Conservation (phyloP, 202 grass and related monocot genomes). For the Schoenoplectus triqueter region DNA sequence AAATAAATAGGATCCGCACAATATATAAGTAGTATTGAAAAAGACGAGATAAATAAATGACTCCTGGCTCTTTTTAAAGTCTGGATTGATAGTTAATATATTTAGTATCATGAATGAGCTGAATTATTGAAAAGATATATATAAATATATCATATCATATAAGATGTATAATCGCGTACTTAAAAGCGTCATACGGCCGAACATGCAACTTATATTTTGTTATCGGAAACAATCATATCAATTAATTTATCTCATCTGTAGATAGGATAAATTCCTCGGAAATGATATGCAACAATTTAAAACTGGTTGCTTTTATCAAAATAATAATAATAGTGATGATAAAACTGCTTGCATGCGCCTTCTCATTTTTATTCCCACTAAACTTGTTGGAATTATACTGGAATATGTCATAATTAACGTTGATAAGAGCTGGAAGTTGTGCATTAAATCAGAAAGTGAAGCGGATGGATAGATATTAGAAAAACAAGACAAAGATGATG, state of each 20-base stretch:
- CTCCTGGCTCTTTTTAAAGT: background rate
- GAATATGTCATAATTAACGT: background rate
- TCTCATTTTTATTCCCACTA: background rate
- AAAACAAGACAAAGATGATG: background rate
- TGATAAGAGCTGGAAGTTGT: background rate
- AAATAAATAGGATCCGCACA: too few relatives aligned
- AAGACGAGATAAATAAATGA: background rate
- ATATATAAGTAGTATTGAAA: background rate
- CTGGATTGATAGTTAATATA: background rate
- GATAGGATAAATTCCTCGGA: background rate
- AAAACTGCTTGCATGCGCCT: background rate
- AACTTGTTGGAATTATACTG: background rate
- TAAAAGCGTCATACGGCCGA: too few relatives aligned
- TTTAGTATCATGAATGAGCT: background rate
- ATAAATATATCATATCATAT: too few relatives aligned
- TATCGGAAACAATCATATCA: background rate
- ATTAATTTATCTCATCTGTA: constrained; percentile 4
- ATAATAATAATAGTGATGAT: too few relatives aligned
- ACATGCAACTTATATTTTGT: background rate
- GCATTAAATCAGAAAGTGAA: background rate
- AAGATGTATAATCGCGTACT: too few relatives aligned
- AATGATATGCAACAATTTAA: background rate
- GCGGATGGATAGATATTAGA: background rate
- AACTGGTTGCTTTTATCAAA: background rate
- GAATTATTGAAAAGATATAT: background rate